A percentile compares a stretch with the other conserved stretches of the same genome.
phyloP scores from a whole-genome alignment of 139 green algal genomes.

The Ettlia oleoabundans region DNA sequence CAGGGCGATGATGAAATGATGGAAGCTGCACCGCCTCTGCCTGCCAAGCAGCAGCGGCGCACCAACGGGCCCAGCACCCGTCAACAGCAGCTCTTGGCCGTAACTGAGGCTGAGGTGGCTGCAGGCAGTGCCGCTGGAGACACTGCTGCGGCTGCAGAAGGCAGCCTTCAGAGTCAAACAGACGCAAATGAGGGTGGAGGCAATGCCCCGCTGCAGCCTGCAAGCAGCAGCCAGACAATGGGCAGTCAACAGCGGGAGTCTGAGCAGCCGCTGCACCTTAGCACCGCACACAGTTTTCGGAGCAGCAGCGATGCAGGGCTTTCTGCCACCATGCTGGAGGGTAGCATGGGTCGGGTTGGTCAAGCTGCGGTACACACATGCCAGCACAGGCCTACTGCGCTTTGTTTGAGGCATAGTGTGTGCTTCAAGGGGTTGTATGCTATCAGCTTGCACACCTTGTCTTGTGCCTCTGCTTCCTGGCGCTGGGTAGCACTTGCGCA shows the following conservation, averaged over 20 bases:
- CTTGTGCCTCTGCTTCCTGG: too few relatives aligned
- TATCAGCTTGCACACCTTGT: too few relatives aligned
- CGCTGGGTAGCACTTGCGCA: too few relatives aligned
- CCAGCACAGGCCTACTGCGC: too few relatives aligned
- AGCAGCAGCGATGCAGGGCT: slow-evolving; percentile 11
- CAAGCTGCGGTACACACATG: too few relatives aligned
- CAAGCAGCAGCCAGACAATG: slow-evolving; percentile 12
- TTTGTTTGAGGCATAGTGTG: too few relatives aligned
- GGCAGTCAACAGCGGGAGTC: background rate
- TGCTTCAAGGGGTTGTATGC: too few relatives aligned
- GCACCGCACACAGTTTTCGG: slow-evolving; percentile 11
- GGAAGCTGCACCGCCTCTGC: background rate
- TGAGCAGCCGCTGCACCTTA: background rate
- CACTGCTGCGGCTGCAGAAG: background rate
- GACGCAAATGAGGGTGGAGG: background rate
- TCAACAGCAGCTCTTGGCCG: slow-evolving; percentile 5
- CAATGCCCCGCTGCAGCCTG: background rate
- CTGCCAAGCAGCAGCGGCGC: slow-evolving; percentile 19
- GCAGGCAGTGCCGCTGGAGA: background rate
- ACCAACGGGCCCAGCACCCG: slow-evolving; percentile 8
- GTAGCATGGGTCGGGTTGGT: slow-evolving; percentile 32
- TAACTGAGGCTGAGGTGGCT: background rate
- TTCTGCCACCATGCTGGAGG: background rate
- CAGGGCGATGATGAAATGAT: slow-evolving; percentile 7
- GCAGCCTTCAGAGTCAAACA: slow-evolving; percentile 11